Conservation (phyloP, 75 land plant species). For the Isoetes taiwanensis region DNA sequence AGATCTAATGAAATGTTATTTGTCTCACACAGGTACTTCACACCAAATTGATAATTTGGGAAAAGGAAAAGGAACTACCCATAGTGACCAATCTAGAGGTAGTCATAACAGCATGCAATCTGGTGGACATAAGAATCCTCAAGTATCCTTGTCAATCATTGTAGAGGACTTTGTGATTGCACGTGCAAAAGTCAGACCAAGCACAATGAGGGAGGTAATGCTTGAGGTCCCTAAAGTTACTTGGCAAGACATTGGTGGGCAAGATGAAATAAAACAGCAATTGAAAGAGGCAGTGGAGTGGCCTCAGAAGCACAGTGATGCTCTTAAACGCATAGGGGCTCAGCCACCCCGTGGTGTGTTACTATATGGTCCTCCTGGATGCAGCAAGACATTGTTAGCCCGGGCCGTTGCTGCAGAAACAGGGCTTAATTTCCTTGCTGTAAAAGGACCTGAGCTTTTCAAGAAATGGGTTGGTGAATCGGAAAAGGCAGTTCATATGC, state of each 20-base stretch:
- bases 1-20: no score
- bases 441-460: slow-evolving; percentile 93
- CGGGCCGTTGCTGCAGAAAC: slow-evolving; percentile 97
- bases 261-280: slow-evolving; percentile 58
- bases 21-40: no score
- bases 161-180: slow-evolving; percentile 81
- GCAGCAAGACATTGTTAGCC: slow-evolving; percentile 95
- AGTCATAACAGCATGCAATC: no score
- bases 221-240: slow-evolving; percentile 83
- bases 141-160: no score
- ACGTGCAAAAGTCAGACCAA: slow-evolving; percentile 71
- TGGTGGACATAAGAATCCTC: no score
- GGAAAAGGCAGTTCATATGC: slow-evolving; percentile 75
- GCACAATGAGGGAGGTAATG: slow-evolving; percentile 99
- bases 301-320: slow-evolving; percentile 78
- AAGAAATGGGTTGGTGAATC: slow-evolving; percentile 99
- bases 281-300: slow-evolving; percentile 82
- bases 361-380: slow-evolving; percentile 97
- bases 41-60: no score
- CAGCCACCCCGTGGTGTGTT: slow-evolving; percentile 66
- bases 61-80: no score
- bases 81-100: no score
- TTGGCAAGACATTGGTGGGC: slow-evolving; percentile 98
- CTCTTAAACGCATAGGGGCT: slow-evolving; percentile 67
- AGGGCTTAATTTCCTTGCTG: slow-evolving; percentile 80